These are phyloP conservation scores for Lenzites betulinus DNA, from an alignment of 768 basidiomycete species.

Conservation along the genomic window DNA sequence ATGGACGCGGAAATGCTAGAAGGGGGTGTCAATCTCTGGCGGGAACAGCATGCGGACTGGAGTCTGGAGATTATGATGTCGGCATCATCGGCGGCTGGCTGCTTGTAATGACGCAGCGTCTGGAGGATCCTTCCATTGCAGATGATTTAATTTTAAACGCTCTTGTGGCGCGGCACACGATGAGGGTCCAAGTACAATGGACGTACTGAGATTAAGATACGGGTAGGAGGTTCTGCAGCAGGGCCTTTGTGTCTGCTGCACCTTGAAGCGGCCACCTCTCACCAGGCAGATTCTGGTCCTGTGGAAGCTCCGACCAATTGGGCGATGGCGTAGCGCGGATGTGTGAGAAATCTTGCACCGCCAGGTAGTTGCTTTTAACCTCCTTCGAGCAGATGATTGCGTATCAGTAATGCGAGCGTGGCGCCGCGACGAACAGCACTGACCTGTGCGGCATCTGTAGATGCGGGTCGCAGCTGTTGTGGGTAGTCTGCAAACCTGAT, in stretches of 20 bases:
- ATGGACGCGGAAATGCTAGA: no score
- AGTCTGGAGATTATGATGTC: no score
- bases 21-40: no score
- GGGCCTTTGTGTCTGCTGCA: not conserved
- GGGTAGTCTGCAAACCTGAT: slow-evolving; percentile 74
- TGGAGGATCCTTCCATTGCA: no score
- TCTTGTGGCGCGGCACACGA: no score
- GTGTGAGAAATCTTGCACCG: slow-evolving; percentile 85
- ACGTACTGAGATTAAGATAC: not conserved
- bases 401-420: not conserved
- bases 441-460: slow-evolving; percentile 5
- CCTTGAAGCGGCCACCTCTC: slow-evolving; percentile 14
- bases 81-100: no score
- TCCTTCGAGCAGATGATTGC: no score
- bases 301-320: slow-evolving; percentile 54
- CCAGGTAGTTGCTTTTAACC: slow-evolving; percentile 39
- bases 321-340: slow-evolving; percentile 76
- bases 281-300: slow-evolving; percentile 8
- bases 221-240: not conserved
- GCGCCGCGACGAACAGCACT: not conserved
- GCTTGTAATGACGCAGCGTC: no score
- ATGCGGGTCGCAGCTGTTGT: slow-evolving; percentile 23
- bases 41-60: no score
- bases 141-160: no score
- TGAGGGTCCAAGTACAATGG: not conserved